Percentiles rank a stretch among this genome's conserved stretches.
These are phyloP conservation scores for Corinectria fuckeliana DNA, from an alignment of 2,329 filamentous ascomycete species.

Conservation along the genomic window DNA sequence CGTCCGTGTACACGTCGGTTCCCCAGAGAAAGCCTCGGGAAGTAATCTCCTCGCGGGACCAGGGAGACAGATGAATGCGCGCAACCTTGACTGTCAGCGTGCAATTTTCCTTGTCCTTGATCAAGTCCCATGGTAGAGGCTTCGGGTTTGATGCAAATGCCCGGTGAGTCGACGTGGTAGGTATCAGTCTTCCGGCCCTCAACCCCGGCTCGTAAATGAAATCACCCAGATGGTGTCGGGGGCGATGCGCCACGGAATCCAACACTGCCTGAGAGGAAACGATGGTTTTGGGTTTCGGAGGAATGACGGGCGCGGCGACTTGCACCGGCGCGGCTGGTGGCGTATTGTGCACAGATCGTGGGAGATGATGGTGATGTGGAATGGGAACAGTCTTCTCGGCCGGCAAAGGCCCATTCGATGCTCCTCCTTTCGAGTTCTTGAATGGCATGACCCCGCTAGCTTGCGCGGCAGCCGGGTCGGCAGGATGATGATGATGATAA, in stretches of 20 bases:
- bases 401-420: conserved; percentile 50
- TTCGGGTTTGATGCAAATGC: conserved; percentile 65
- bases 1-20: conserved; percentile 92
- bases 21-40: conserved; percentile 85
- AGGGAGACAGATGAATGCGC: conserved; percentile 73
- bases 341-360: conserved; percentile 41
- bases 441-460: conserved; percentile 51
- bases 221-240: conserved; percentile 83
- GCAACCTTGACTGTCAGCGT: conserved; percentile 89
- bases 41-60: conserved; percentile 83
- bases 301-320: conserved; percentile 41
- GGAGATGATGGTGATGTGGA: conserved; percentile 57
- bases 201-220: conserved; percentile 79
- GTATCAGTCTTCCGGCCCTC: conserved; percentile 56
- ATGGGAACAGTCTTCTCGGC: conserved; percentile 47
- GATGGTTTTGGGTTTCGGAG: conserved; percentile 68
- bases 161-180: conserved; percentile 47
- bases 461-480: conserved; percentile 54
- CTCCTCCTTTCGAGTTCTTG: conserved; percentile 57
- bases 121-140: conserved; percentile 76
- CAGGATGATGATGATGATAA: conserved; percentile 64
- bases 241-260: conserved; percentile 71
- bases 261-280: conserved; percentile 75
- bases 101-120: conserved; percentile 81
- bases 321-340: conserved; percentile 31